Conservation (phyloP, 1,139 yeast species). For the Blastobotrys buckinghamii region DNA sequence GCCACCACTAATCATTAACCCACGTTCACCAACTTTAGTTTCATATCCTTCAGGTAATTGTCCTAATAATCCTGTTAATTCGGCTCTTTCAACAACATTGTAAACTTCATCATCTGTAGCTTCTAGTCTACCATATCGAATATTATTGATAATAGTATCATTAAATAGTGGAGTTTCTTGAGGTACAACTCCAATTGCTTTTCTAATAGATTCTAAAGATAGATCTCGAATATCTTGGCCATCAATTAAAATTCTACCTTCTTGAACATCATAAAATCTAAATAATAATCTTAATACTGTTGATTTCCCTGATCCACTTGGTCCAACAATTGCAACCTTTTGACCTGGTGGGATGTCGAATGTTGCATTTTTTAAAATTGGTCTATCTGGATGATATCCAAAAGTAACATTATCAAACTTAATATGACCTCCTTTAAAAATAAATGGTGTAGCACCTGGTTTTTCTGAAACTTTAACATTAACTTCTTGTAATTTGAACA, state of each 20-base stretch:
- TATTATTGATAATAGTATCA: slow-evolving; percentile 81
- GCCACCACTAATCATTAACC: slow-evolving; percentile 98
- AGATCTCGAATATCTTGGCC: slow-evolving; percentile 83
- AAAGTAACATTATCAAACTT: slow-evolving; percentile 86
- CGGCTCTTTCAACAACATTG: slow-evolving; percentile 61
- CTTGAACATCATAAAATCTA: slow-evolving; percentile 78
- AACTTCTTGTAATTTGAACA: slow-evolving; percentile 50
- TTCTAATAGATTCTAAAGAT: slow-evolving; percentile 68
- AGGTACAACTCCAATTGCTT: slow-evolving; percentile 85
- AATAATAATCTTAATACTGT: slow-evolving; percentile 79
- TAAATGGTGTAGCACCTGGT: slow-evolving; percentile 56
- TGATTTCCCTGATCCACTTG: slow-evolving; percentile 93
- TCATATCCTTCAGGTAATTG: slow-evolving; percentile 79
- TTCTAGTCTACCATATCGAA: slow-evolving; percentile 74
- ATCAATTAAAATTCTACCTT: slow-evolving; percentile 77
- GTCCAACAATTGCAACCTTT: slow-evolving; percentile 91
- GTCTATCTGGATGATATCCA: slow-evolving; percentile 85
- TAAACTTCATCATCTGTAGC: slow-evolving; percentile 71
- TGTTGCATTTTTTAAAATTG: slow-evolving; percentile 72
- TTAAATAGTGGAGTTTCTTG: slow-evolving; percentile 96
- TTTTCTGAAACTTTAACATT: slow-evolving; percentile 59
- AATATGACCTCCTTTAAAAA: slow-evolving; percentile 61
- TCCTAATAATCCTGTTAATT: slow-evolving; percentile 53
- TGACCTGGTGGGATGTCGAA: slow-evolving; percentile 88
- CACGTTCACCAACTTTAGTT: slow-evolving; percentile 96